phyloP scores from a whole-genome alignment of 495 filamentous ascomycete genomes.

The Cudoniella acicularis region DNA sequence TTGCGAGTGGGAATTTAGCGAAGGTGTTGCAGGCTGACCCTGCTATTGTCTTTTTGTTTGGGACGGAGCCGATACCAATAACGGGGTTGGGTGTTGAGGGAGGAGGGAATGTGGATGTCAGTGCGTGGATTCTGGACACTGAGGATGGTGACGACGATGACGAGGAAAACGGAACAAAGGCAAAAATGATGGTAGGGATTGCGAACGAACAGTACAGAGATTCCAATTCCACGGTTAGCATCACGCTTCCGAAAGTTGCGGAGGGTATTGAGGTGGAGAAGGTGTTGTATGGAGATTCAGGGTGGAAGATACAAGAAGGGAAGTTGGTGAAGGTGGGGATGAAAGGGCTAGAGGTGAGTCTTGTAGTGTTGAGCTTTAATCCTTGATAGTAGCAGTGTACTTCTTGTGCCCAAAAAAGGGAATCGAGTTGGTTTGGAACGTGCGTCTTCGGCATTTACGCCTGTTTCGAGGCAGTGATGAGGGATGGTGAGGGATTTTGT shows the following conservation, averaged over 20 bases:
- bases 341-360: constrained; percentile 16
- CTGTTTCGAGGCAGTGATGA: no score
- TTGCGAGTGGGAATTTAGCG: constrained; percentile 42
- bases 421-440: no score
- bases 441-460: no score
- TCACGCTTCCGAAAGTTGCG: constrained; percentile 10
- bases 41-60: constrained; percentile 39
- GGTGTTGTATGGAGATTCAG: constrained; percentile 15
- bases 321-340: constrained; percentile 19
- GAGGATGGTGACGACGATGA: no score
- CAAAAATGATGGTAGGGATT: constrained; percentile 39
- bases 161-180: no score
- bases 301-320: constrained; percentile 14
- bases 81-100: constrained; percentile 15
- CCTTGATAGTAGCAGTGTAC: no score
- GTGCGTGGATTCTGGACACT: constrained; percentile 36
- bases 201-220: constrained; percentile 31
- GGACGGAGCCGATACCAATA: constrained; percentile 34
- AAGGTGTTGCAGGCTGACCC: constrained; percentile 33
- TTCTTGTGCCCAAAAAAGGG: no score
- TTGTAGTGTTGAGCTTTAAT: constrained; percentile 14
- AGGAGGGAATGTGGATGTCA: constrained; percentile 35
- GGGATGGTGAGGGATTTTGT: no score
- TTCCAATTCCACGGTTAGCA: background rate
- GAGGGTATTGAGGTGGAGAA: background rate